Base-by-base conservation (phyloP, 2,329 filamentous ascomycete species). In the Delphinella strobiligena region DNA sequence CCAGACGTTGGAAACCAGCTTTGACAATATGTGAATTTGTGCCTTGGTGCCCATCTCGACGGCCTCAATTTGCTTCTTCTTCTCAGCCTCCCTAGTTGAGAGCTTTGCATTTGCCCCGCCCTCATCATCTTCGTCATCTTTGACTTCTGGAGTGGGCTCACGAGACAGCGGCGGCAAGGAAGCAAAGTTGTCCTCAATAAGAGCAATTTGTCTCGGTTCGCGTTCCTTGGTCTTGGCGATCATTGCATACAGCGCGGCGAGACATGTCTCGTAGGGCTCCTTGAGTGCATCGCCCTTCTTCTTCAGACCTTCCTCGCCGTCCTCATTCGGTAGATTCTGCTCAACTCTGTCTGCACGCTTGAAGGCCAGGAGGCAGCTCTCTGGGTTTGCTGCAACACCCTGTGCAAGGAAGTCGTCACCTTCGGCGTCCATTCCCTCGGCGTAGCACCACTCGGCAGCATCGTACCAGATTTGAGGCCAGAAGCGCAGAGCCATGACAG, bases 381-480 rank as follows among this genome's bases (percentile, higher is more conserved):
- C 91, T 0, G 91, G 88, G 56, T 96, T 98, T 2, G 88, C 88
- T 19, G 76, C 72, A 42, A 93, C 80, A 24, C 91, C 91, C 46
- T 91, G 78, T 16, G 77, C 71, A 17, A 98, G 67, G 51, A 96
- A 84, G 8, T 85, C 77, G 17, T 81, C 75, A 9, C 86, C 87
- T 43, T 86, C 80, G 33, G 76, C 63, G 29, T 75, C 70, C 49
- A 88, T 64, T 33, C 75, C 75, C 51, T 91, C 87, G 40, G 81
- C 74, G 53, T 87, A 87, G 59, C 85, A 94, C 76, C 89, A 96
- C 48, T 93, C 83, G 1, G 88, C 84, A 8, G 87, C 89, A 44
- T 95, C 87, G 36, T 87, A 88, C 91, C 91, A 98, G 50, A 95
- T 79, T 56, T 93, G 84, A 3, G 91, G 88, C 75, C 89, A 91